A percentile compares a stretch with the other conserved stretches of the same genome.
Conservation (phyloP, 108 stramenopile genomes). For the Aureococcus anophagefferens region DNA sequence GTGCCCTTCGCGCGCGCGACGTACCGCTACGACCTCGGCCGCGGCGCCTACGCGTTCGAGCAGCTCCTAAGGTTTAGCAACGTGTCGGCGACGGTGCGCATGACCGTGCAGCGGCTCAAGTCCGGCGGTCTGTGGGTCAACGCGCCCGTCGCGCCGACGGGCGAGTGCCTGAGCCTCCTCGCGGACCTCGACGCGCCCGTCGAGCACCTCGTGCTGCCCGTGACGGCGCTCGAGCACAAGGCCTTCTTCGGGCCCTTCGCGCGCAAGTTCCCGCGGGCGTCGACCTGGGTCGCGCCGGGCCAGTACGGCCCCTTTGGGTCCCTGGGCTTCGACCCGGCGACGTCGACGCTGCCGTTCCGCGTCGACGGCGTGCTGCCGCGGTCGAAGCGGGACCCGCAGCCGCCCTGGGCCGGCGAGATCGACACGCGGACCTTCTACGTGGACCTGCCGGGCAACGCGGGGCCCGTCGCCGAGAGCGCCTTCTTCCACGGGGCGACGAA, state of each 20-base stretch:
- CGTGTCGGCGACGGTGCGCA: slow-evolving; percentile 50
- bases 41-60: slow-evolving; percentile 52
- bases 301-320: slow-evolving; percentile 51
- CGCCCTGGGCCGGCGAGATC: slow-evolving; percentile 44
- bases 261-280: slow-evolving; percentile 32
- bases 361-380: slow-evolving; percentile 43
- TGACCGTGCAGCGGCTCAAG: slow-evolving; percentile 39
- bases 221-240: slow-evolving; percentile 46
- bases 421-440: slow-evolving; percentile 45
- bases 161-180: slow-evolving; percentile 37
- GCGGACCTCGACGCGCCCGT: slow-evolving; percentile 42
- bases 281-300: slow-evolving; percentile 48
- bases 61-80: slow-evolving; percentile 52
- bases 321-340: slow-evolving; percentile 3
- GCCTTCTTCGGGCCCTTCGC: slow-evolving; percentile 35
- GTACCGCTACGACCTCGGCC: slow-evolving; percentile 44
- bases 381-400: slow-evolving; percentile 11
- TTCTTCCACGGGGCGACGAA: slow-evolving; percentile 41
- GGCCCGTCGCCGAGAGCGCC: slow-evolving; percentile 49
- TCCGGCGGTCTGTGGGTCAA: slow-evolving; percentile 42
- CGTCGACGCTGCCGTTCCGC: slow-evolving; percentile 45
- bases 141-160: slow-evolving; percentile 57
- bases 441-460: slow-evolving; percentile 45
- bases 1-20: slow-evolving; percentile 47
- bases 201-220: slow-evolving; percentile 34